A percentile compares a stretch with the other conserved stretches of the same genome.
phyloP scores from a whole-genome alignment of 371 early-diverging fungal genomes.

The Batkoa obscura region DNA sequence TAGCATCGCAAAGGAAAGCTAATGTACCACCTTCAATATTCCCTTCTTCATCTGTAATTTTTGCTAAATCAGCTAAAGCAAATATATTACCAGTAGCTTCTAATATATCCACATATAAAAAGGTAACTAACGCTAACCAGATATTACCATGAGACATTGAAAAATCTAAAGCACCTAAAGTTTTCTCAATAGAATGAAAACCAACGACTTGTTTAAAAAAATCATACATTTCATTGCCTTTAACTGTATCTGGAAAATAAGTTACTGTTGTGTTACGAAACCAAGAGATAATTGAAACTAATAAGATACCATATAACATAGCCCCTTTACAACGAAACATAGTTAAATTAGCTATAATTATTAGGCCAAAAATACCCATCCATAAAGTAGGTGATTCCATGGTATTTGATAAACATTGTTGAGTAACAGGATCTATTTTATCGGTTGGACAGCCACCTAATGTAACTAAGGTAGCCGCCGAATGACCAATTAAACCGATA shows the following conservation, averaged over 20 bases:
- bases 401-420: conserved; percentile 25
- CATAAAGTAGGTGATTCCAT: conserved; percentile 49
- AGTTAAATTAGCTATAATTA: conserved; percentile 38
- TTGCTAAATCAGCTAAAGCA: conserved; percentile 62
- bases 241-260: conserved; percentile 44
- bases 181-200: conserved; percentile 34
- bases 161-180: conserved; percentile 39
- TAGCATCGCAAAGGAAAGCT: conserved; percentile 53
- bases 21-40: conserved; percentile 52
- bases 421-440: conserved; percentile 21
- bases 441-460: conserved; percentile 43
- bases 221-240: conserved; percentile 37
- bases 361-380: conserved; percentile 51
- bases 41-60: conserved; percentile 47
- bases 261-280: conserved; percentile 38
- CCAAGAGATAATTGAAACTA: conserved; percentile 49
- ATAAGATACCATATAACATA: conserved; percentile 45
- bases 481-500: conserved; percentile 42
- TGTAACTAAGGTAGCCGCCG: conserved; percentile 38
- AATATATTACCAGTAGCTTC: conserved; percentile 63
- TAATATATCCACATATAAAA: conserved; percentile 61
- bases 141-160: conserved; percentile 32
- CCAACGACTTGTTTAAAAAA: conserved; percentile 52
- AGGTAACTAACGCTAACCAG: conserved; percentile 62
- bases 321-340: conserved; percentile 50